Conservation (phyloP, 2,329 filamentous ascomycete genomes). For the Cordyceps tenuipes region DNA sequence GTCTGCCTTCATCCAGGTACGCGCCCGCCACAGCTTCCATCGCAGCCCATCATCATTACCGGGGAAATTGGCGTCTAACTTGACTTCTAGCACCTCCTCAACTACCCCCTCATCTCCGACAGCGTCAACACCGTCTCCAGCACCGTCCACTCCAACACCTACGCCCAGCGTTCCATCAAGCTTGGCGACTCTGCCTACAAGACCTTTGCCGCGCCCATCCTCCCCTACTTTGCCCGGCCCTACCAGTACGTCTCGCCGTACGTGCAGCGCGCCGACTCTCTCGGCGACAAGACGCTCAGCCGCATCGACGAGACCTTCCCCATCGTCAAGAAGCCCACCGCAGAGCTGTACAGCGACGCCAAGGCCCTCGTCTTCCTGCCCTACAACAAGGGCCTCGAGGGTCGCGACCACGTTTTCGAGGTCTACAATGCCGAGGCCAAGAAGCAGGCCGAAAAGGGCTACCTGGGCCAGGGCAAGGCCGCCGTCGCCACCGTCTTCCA, state of each 20-base stretch:
- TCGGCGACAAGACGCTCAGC: conserved; percentile 64
- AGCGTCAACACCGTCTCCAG: conserved; percentile 68
- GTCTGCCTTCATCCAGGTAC: conserved; percentile 44
- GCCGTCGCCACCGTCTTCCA: conserved; percentile 58
- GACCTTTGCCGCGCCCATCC: conserved; percentile 66
- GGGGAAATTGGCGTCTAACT: neutral
- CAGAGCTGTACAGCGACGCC: conserved; percentile 58
- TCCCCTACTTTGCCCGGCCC: conserved; percentile 63
- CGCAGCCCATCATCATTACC: neutral
- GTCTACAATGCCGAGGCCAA: conserved; percentile 52
- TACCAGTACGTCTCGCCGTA: conserved; percentile 80
- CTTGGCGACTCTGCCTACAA: conserved; percentile 68
- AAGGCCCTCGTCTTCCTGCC: conserved; percentile 55
- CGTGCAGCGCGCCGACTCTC: conserved; percentile 68
- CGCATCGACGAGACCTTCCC: conserved; percentile 65
- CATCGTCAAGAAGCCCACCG: conserved; percentile 65
- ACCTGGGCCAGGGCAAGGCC: conserved; percentile 63
- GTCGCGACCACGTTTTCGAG: conserved; percentile 51
- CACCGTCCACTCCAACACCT: conserved; percentile 72
- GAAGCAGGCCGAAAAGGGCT: conserved; percentile 54
- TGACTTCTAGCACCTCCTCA: conserved; percentile 62
- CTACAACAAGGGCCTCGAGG: conserved; percentile 51
- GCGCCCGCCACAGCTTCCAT: conserved; percentile 6
- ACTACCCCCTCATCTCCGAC: conserved; percentile 78
- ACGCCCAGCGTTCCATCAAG: conserved; percentile 74